phyloP scores from a whole-genome alignment of 2,329 filamentous ascomycete species.

The Dendrostoma leiphaemia region DNA sequence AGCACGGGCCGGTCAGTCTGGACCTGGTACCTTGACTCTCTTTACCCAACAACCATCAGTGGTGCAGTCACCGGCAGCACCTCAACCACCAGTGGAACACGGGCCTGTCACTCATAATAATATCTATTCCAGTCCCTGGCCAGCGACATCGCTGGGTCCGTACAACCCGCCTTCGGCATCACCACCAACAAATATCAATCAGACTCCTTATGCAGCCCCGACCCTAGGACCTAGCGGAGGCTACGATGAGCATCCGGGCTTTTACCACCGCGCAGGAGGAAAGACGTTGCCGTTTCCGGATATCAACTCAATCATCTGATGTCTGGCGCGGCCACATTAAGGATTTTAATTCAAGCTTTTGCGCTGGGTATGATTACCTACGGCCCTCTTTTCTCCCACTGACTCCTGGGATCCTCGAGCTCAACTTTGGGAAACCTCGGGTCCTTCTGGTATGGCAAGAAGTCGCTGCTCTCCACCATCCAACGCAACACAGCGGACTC shows the following conservation, averaged over 20 bases:
- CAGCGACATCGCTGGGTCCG: not conserved
- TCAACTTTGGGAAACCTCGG: not conserved
- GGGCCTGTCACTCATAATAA: not conserved
- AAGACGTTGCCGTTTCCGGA: not conserved
- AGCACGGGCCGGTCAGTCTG: not conserved
- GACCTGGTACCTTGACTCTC: not conserved
- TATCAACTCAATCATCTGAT: conserved; percentile 1
- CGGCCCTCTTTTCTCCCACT: conserved; percentile 9
- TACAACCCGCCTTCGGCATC: not conserved
- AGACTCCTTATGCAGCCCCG: not conserved
- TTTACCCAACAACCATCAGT: not conserved
- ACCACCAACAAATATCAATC: not conserved
- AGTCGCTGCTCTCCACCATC: conserved; percentile 1
- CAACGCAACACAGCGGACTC: conserved; percentile 1
- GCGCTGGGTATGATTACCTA: not conserved
- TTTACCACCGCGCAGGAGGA: conserved; percentile 1
- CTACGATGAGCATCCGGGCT: not conserved
- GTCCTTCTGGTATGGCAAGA: not conserved
- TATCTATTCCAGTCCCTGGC: not conserved
- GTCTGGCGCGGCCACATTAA: too few relatives aligned
- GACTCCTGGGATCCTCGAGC: not conserved
- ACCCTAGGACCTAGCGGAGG: not conserved
- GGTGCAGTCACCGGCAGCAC: not conserved
- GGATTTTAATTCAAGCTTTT: too few relatives aligned
- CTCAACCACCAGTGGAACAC: not conserved